Conservation (phyloP, 257 asterid genomes). For the Eustoma russellianum region DNA sequence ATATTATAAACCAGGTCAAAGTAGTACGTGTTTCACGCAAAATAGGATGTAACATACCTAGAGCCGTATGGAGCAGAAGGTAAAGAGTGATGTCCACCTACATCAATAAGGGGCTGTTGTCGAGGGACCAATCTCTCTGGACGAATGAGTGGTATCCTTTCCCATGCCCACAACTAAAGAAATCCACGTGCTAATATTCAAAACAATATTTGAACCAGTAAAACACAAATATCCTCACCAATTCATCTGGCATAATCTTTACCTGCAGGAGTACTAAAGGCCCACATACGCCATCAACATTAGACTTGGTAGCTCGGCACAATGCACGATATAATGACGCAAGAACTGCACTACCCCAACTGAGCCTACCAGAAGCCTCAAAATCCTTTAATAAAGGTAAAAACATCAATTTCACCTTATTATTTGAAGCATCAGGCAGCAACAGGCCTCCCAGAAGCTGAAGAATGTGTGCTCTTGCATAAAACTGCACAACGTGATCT, state of each 20-base stretch:
- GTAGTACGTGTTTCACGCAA: conserved; percentile 1
- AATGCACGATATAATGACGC: conserved; percentile 68
- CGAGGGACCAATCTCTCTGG: conserved; percentile 73
- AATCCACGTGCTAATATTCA: conserved; percentile 1
- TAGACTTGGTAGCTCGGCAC: conserved; percentile 68
- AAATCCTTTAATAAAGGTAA: conserved; percentile 71
- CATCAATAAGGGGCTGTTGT: conserved; percentile 40
- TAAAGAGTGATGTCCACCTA: conserved; percentile 34
- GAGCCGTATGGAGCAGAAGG: conserved; percentile 77
- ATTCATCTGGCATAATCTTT: not conserved
- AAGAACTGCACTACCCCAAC: conserved; percentile 79
- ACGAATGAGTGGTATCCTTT: conserved; percentile 66
- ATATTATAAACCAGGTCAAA: not conserved
- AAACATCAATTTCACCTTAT: conserved; percentile 77
- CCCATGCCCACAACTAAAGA: conserved; percentile 78
- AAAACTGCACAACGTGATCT: conserved; percentile 39
- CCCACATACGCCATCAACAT: conserved; percentile 75
- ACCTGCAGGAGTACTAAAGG: conserved; percentile 80
- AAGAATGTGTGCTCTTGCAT: conserved; percentile 67
- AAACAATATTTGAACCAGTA: conserved; percentile 3
- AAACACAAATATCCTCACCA: not conserved
- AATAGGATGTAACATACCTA: conserved; percentile 26
- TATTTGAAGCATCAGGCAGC: conserved; percentile 70
- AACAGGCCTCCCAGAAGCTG: conserved; percentile 70
- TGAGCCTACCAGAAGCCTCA: conserved; percentile 50